phyloP scores from a whole-genome alignment of 169 alveolate genomes.

The Besnoitia besnoiti region DNA sequence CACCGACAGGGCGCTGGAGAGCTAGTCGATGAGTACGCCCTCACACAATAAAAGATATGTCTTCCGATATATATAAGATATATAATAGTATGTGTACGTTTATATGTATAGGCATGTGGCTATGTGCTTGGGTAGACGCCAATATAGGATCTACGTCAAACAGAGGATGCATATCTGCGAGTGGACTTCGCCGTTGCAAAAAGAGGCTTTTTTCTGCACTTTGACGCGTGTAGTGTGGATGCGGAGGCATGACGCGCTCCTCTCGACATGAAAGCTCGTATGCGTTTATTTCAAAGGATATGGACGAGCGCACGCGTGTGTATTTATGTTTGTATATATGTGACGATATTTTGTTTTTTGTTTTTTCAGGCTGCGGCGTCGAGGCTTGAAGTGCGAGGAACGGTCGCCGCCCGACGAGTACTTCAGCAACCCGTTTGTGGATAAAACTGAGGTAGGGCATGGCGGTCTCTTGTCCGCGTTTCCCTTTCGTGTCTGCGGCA shows the following conservation, averaged over 20 bases:
- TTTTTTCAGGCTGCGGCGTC: background rate
- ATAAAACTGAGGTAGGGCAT: background rate
- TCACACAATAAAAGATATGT: background rate
- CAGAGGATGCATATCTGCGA: too few relatives aligned
- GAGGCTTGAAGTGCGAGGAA: constrained; percentile 11
- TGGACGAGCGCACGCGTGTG: background rate
- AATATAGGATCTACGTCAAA: background rate
- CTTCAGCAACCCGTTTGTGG: background rate
- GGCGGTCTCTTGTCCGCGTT: background rate
- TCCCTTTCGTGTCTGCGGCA: too few relatives aligned
- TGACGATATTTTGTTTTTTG: background rate
- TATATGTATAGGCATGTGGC: background rate
- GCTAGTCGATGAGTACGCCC: constrained; percentile 1
- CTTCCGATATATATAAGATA: background rate
- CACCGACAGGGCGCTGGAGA: constrained; percentile 9
- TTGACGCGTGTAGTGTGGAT: too few relatives aligned
- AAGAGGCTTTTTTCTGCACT: too few relatives aligned
- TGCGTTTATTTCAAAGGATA: too few relatives aligned
- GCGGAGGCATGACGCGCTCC: too few relatives aligned
- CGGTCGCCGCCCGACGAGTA: background rate
- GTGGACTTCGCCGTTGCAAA: too few relatives aligned
- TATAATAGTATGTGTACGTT: background rate
- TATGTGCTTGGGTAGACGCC: background rate
- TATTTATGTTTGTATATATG: background rate
- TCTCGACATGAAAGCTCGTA: too few relatives aligned